phyloP scores from a whole-genome alignment of 331 rosid species.

The Pyracantha coccinea region DNA sequence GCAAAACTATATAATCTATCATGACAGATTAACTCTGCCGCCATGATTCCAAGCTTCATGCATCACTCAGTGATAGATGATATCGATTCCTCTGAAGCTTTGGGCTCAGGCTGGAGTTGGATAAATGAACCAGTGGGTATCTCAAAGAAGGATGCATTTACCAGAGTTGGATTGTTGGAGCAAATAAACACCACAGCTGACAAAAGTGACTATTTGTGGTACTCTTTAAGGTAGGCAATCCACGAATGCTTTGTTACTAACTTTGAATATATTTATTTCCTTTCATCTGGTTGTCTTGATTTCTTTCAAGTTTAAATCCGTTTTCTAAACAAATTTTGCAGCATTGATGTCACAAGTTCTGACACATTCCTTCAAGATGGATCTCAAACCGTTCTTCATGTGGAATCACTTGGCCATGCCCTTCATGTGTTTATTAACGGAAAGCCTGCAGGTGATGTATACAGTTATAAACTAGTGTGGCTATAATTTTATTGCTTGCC shows the following conservation, averaged over 20 bases:
- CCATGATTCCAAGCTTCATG: constrained; percentile 50
- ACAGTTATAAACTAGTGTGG: not conserved
- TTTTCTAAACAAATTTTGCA: constrained; percentile 18
- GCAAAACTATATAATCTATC: not conserved
- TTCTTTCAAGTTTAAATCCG: not conserved
- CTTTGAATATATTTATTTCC: not conserved
- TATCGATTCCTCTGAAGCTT: constrained; percentile 37
- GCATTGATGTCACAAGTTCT: constrained; percentile 28
- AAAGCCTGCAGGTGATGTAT: constrained; percentile 58
- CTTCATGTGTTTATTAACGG: constrained; percentile 66
- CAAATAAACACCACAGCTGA: constrained; percentile 92
- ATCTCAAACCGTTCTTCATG: constrained; percentile 59
- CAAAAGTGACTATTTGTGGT: constrained; percentile 90
- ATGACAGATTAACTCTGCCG: constrained; percentile 62
- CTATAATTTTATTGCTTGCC: not conserved
- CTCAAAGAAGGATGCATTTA: constrained; percentile 65
- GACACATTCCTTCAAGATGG: constrained; percentile 23
- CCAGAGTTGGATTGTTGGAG: constrained; percentile 62
- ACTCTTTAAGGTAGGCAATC: constrained; percentile 61
- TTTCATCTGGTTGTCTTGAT: not conserved
- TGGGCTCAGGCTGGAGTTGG: constrained; percentile 75
- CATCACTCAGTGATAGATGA: constrained; percentile 41
- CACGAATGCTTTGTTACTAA: constrained; percentile 7
- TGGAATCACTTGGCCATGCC: constrained; percentile 90
- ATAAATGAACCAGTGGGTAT: constrained; percentile 78